These are phyloP conservation scores for Colletotrichum sp. DNA, from an alignment of 2,329 filamentous ascomycete genomes.

Conservation along the genomic window DNA sequence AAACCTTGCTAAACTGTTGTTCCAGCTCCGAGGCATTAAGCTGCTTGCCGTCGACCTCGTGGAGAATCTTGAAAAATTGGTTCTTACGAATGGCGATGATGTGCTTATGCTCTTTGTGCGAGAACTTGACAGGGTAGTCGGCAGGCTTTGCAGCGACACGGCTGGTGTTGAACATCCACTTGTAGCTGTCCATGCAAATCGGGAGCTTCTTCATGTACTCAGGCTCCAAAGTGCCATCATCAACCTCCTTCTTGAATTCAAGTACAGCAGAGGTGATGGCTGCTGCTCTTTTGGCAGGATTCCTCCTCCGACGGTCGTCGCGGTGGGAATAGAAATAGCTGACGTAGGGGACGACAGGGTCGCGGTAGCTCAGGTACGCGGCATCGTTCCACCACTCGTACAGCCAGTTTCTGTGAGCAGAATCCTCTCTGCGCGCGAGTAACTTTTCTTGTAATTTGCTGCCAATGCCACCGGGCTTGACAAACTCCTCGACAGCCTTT, in stretches of 20 bases:
- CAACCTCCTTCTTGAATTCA: constrained; percentile 94
- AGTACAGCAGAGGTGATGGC: constrained; percentile 85
- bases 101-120: constrained; percentile 78
- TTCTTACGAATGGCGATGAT: constrained; percentile 93
- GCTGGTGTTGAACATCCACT: constrained; percentile 98
- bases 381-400: constrained; percentile 98
- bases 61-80: constrained; percentile 91
- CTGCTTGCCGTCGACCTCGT: constrained; percentile 82
- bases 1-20: constrained; percentile 84
- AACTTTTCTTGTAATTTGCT: constrained; percentile 88
- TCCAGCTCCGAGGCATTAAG: constrained; percentile 91
- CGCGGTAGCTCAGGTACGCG: constrained; percentile 91
- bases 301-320: constrained; percentile 85
- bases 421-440: constrained; percentile 77
- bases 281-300: constrained; percentile 91
- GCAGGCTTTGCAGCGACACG: constrained; percentile 82
- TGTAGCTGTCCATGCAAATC: constrained; percentile 97
- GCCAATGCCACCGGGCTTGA: constrained; percentile 84
- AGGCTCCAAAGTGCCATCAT: constrained; percentile 82
- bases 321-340: constrained; percentile 99
- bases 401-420: constrained; percentile 90
- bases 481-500: constrained; percentile 86
- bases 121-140: constrained; percentile 85
- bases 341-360: constrained; percentile 96
- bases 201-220: constrained; percentile 99